A percentile compares a stretch with the other conserved stretches of the same genome.
phyloP scores from a whole-genome alignment of 73 alveolate genomes.

The Loxodes magnus region DNA sequence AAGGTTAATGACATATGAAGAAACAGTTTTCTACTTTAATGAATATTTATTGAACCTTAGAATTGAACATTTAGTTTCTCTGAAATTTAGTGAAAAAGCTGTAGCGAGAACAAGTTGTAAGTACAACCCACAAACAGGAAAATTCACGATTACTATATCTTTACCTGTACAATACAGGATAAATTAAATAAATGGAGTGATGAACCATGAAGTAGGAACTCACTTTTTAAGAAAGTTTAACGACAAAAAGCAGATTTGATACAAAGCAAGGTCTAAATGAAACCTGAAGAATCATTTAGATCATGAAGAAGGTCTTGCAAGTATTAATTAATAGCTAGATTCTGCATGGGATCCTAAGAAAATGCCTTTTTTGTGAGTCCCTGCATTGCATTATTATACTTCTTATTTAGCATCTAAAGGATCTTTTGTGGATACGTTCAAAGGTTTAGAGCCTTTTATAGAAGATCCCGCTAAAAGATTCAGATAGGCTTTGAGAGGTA shows the following conservation, averaged over 20 bases:
- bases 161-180: conserved; percentile 42
- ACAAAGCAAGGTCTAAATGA: conserved; percentile 28
- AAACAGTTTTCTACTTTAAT: conserved; percentile 31
- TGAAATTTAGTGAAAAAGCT: conserved; percentile 31
- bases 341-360: conserved; percentile 17
- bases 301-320: conserved; percentile 53
- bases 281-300: conserved; percentile 23
- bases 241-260: conserved; percentile 41
- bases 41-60: conserved; percentile 37
- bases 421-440: conserved; percentile 33
- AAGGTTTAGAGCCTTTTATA: conserved; percentile 36
- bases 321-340: conserved; percentile 25
- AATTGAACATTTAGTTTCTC: conserved; percentile 22
- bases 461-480: conserved; percentile 37
- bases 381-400: conserved; percentile 44
- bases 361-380: conserved; percentile 33
- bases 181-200: conserved; percentile 31
- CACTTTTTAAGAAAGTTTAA: conserved; percentile 37
- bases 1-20: conserved; percentile 28
- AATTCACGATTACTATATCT: too few species aligned
- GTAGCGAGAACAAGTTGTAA: conserved; percentile 56
- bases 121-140: conserved; percentile 27
- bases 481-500: conserved; percentile 29
- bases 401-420: conserved; percentile 27
- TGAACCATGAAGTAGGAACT: conserved; percentile 57